Conservation (phyloP, 805 yeast species). For the Cyberlindnera euphorbiiphila region DNA sequence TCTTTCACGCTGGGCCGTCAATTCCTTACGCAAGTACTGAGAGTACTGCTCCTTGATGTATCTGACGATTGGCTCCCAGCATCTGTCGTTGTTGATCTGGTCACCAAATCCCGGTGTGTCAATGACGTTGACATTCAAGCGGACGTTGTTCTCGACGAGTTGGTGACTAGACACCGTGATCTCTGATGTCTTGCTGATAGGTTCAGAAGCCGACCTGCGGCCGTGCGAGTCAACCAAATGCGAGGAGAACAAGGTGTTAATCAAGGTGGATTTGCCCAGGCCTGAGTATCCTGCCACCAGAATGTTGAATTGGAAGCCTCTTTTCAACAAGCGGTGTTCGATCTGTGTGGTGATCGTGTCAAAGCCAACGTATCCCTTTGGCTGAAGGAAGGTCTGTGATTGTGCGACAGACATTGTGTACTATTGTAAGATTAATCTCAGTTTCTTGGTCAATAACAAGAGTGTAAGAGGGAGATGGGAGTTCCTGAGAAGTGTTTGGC, state of each 20-base stretch:
- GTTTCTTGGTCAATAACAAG: neutral
- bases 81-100: slow-evolving; percentile 89
- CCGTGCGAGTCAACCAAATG: slow-evolving; percentile 74
- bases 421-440: neutral
- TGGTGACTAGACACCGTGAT: slow-evolving; percentile 67
- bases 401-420: slow-evolving; percentile 13
- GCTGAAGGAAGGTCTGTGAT: slow-evolving; percentile 34
- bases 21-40: slow-evolving; percentile 83
- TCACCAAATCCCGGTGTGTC: slow-evolving; percentile 99
- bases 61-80: slow-evolving; percentile 95
- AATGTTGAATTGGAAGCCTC: slow-evolving; percentile 91
- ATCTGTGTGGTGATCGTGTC: slow-evolving; percentile 95
- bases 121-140: slow-evolving; percentile 78
- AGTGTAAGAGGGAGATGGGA: neutral
- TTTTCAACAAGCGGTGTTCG: slow-evolving; percentile 83
- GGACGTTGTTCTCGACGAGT: slow-evolving; percentile 82
- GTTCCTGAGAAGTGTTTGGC: no score
- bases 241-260: slow-evolving; percentile 86
- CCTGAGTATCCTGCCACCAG: slow-evolving; percentile 96
- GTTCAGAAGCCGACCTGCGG: slow-evolving; percentile 61
- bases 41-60: slow-evolving; percentile 95
- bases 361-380: slow-evolving; percentile 86
- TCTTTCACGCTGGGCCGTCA: slow-evolving; percentile 89
- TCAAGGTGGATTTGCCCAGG: slow-evolving; percentile 86
- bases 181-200: slow-evolving; percentile 83